phyloP scores from a whole-genome alignment of 2,329 filamentous ascomycete species.

The Alternaria brassicicola region DNA sequence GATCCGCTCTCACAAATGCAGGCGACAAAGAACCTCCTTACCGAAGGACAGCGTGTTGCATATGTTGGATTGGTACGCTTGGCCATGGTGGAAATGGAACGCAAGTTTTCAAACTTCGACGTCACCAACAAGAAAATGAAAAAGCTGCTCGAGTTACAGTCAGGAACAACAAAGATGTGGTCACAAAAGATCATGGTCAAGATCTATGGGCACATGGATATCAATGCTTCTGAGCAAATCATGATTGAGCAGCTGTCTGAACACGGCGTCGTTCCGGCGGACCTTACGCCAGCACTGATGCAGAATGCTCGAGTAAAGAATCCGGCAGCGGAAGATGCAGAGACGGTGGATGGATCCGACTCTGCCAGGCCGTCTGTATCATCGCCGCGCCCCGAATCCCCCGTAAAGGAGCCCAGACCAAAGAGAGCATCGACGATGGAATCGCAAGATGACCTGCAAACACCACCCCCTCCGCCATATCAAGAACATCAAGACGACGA shows the following conservation, averaged over 20 bases:
- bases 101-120: slow-evolving; percentile 68
- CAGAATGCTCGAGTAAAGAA: slow-evolving; percentile 92
- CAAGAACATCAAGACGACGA: slow-evolving; percentile 69
- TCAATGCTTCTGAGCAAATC: slow-evolving; percentile 86
- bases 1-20: slow-evolving; percentile 91
- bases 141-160: slow-evolving; percentile 71
- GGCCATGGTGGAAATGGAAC: slow-evolving; percentile 77
- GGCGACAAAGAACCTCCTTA: slow-evolving; percentile 92
- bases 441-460: slow-evolving; percentile 44
- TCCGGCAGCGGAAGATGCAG: slow-evolving; percentile 70
- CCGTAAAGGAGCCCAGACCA: slow-evolving; percentile 28
- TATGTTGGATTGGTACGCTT: slow-evolving; percentile 91
- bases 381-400: slow-evolving; percentile 36
- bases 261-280: slow-evolving; percentile 83
- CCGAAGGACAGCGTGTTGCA: slow-evolving; percentile 92
- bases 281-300: slow-evolving; percentile 86
- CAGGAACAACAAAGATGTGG: slow-evolving; percentile 92
- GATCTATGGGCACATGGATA: slow-evolving; percentile 95
- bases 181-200: slow-evolving; percentile 97
- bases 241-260: slow-evolving; percentile 98
- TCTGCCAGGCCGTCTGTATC: slow-evolving; percentile 46
- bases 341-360: slow-evolving; percentile 22
- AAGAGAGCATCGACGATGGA: slow-evolving; percentile 41
- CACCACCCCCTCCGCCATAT: slow-evolving; percentile 63
- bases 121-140: slow-evolving; percentile 69